Evolutionary conservation across 1,284 basidiomycete genomes (phyloP).

Genomic region (Trametes hirsuta): DNA sequence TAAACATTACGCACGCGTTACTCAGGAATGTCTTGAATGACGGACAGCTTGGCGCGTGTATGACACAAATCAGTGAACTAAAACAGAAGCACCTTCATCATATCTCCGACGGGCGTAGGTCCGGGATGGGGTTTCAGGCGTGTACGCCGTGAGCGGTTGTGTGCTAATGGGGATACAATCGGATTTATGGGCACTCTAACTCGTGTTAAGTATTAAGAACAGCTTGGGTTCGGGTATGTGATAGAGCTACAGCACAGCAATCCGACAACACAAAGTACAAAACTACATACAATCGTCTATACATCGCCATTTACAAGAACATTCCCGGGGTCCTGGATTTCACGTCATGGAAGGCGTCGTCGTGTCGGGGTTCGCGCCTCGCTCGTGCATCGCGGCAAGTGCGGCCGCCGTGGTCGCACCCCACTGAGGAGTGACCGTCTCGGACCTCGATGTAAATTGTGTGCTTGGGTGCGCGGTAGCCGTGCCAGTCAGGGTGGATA

Average conservation of each 20-base stretch:
- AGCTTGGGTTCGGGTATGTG: not conserved
- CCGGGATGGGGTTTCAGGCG: too few relatives aligned
- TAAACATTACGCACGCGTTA: not conserved
- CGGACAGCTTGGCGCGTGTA: too few relatives aligned
- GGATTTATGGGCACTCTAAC: too few relatives aligned
- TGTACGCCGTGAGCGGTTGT: too few relatives aligned
- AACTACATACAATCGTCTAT: not conserved
- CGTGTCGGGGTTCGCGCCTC: not conserved
- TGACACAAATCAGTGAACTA: not conserved
- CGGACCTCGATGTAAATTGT: constrained; percentile 14
- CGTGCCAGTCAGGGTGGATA: not conserved
- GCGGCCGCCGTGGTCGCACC: constrained; percentile 2
- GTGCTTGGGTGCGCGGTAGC: constrained; percentile 5
- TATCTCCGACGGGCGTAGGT: too few relatives aligned
- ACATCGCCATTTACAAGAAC: not conserved
- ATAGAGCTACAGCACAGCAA: not conserved
- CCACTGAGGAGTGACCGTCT: constrained; percentile 21
- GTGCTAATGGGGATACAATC: too few relatives aligned
- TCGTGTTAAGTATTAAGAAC: too few relatives aligned
- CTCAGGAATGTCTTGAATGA: not conserved
- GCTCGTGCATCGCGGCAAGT: not conserved
- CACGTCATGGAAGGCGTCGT: constrained; percentile 1
- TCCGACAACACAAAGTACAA: not conserved
- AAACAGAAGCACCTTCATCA: too few relatives aligned
- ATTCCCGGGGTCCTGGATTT: not conserved